Evolutionary conservation across 1,284 basidiomycete species (phyloP).

Genomic region (Ceratobasidium sp.): DNA sequence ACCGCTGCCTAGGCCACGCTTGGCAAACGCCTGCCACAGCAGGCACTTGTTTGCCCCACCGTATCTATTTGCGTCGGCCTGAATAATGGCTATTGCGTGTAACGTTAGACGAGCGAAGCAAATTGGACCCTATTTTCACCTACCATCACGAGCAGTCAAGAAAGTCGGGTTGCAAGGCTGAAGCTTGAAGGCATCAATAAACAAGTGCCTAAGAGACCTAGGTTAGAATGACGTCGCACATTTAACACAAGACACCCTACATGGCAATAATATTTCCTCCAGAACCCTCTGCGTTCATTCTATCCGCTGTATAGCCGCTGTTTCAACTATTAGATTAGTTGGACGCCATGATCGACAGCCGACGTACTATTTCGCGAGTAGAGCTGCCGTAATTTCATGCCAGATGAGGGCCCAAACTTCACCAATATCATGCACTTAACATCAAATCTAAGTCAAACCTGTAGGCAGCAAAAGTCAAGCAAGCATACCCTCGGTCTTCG

Average conservation of each 20-base stretch:
- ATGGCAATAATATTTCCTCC: constrained; percentile 35
- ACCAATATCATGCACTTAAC: constrained; percentile 30
- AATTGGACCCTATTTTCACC: neutral
- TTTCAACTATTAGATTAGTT: neutral
- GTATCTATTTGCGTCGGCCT: constrained; percentile 52
- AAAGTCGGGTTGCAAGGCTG: too few species aligned
- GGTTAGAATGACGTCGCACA: neutral
- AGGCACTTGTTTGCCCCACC: constrained; percentile 50
- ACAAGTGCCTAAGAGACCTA: constrained; percentile 8
- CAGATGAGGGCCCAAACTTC: constrained; percentile 38
- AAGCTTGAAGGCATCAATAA: constrained; percentile 25
- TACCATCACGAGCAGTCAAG: constrained; percentile 26
- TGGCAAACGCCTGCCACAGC: constrained; percentile 53
- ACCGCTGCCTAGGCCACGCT: constrained; percentile 47
- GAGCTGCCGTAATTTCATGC: constrained; percentile 21
- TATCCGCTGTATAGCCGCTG: constrained; percentile 29
- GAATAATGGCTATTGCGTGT: constrained; percentile 43
- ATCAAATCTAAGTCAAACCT: too few species aligned
- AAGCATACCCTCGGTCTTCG: neutral
- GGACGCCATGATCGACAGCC: neutral
- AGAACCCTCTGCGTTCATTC: neutral
- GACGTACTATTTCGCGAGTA: constrained; percentile 29
- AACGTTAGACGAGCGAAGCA: neutral
- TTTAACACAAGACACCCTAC: neutral
- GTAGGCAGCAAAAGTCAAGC: neutral